Percentiles rank a stretch among this genome's conserved stretches.
Conservation (phyloP, 768 basidiomycete species). For the Butyriboletus loyo region DNA sequence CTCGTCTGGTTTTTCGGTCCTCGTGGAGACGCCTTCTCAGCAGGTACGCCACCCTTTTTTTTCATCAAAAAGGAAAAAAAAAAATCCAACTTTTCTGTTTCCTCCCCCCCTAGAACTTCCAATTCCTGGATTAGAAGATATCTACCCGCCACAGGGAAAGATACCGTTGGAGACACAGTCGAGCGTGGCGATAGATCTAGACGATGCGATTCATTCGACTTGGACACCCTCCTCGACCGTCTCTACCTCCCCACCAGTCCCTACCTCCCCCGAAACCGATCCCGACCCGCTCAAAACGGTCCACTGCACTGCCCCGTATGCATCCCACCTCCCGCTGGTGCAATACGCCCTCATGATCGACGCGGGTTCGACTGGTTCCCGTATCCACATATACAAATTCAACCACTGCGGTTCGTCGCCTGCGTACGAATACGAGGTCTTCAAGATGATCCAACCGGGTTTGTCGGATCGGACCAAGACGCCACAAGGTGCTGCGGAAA, state of each 20-base stretch:
- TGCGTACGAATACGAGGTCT: conserved; percentile 89
- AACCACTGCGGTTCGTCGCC: conserved; percentile 80
- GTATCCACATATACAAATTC: conserved; percentile 99
- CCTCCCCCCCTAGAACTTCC: conserved; percentile 8
- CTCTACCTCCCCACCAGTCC: conserved; percentile 17
- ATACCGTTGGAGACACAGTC: conserved; percentile 11
- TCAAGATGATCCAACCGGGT: conserved; percentile 78
- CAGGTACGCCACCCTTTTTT: conserved; percentile 14
- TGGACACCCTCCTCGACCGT: conserved; percentile 1
- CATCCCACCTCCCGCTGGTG: conserved; percentile 53
- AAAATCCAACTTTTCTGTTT: background rate
- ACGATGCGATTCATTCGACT: background rate
- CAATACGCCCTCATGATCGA: conserved; percentile 98
- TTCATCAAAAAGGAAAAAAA: background rate
- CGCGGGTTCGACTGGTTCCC: conserved; percentile 94
- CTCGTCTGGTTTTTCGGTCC: conserved; percentile 71
- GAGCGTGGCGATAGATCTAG: background rate
- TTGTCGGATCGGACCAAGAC: conserved; percentile 59
- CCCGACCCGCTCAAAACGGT: conserved; percentile 71
- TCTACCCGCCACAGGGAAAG: conserved; percentile 20
- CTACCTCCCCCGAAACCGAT: conserved; percentile 67
- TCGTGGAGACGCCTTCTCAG: conserved; percentile 14
- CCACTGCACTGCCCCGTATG: conserved; percentile 61
- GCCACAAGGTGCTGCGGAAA: conserved; percentile 71
- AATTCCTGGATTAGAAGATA: conserved; percentile 19